Percentiles rank a stretch among this genome's conserved stretches.
These are phyloP conservation scores for Paraphaeosphaeria minitans DNA, from an alignment of 2,329 filamentous ascomycete species.

Conservation along the genomic window DNA sequence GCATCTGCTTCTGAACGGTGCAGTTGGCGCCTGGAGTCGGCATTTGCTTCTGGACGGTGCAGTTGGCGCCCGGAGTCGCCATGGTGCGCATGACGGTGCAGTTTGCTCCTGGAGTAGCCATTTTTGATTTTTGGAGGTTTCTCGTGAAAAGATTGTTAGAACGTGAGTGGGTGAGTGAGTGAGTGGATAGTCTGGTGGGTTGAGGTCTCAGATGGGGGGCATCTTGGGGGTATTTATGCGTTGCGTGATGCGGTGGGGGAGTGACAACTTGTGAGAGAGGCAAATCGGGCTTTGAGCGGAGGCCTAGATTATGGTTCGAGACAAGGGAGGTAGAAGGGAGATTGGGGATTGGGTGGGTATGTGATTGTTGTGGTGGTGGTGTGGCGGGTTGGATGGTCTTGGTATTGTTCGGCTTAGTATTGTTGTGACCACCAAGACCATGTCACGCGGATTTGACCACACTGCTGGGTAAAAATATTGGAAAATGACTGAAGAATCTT, in stretches of 20 bases:
- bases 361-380: background rate
- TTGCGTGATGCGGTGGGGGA: background rate
- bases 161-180: slow-evolving; percentile 27
- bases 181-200: slow-evolving; percentile 25
- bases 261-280: background rate
- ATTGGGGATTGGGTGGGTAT: background rate
- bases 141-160: slow-evolving; percentile 17
- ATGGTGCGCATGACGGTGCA: slow-evolving; percentile 15
- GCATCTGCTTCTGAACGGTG: slow-evolving; percentile 12
- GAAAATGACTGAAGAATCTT: background rate
- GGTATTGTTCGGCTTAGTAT: slow-evolving; percentile 27
- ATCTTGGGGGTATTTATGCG: slow-evolving; percentile 20
- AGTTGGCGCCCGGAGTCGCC: slow-evolving; percentile 6
- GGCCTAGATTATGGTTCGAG: background rate
- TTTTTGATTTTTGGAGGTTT: slow-evolving; percentile 19
- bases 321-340: background rate
- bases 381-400: slow-evolving; percentile 11
- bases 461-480: background rate
- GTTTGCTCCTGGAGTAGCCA: slow-evolving; percentile 14
- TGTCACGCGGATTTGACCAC: background rate
- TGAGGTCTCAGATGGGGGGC: background rate
- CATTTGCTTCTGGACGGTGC: slow-evolving; percentile 13
- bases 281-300: slow-evolving; percentile 4
- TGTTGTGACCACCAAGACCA: slow-evolving; percentile 12
- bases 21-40: slow-evolving; percentile 9